Evolutionary conservation across 192 early-diverging fungal genomes (phyloP).

Genomic region (Coemansia sp.): DNA sequence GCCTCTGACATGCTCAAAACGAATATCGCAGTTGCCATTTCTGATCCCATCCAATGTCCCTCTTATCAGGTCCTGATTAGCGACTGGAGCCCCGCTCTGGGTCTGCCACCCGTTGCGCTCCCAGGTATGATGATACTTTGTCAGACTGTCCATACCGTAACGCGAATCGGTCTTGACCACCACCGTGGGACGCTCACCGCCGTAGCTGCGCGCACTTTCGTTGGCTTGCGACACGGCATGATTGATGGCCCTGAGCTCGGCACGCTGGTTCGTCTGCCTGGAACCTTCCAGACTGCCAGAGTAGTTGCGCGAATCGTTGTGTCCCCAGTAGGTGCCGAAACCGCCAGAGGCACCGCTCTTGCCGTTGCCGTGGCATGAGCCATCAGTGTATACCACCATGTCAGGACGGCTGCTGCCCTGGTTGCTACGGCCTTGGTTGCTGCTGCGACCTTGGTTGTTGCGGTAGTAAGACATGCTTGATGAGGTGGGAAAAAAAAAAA

Average conservation of each 20-base stretch:
- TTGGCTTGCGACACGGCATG: constrained; percentile 9
- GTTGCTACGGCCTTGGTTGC: background rate
- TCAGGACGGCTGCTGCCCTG: background rate
- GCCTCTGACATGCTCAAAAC: constrained; percentile 3
- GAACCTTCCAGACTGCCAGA: constrained; percentile 31
- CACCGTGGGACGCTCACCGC: background rate
- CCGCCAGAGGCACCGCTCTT: constrained; percentile 47
- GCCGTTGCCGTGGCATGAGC: constrained; percentile 58
- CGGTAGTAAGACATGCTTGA: too few species aligned
- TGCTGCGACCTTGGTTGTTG: too few species aligned
- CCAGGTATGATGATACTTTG: constrained; percentile 22
- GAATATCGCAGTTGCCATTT: background rate
- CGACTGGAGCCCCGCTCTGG: background rate
- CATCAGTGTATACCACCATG: constrained; percentile 56
- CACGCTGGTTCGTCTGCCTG: constrained; percentile 33
- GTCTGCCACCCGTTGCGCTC: constrained; percentile 18
- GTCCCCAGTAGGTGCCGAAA: constrained; percentile 58
- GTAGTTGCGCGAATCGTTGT: constrained; percentile 55
- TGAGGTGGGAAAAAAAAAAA: too few species aligned
- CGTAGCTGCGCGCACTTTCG: background rate
- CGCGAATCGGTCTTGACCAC: constrained; percentile 22
- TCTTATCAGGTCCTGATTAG: constrained; percentile 19
- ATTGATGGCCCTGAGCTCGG: constrained; percentile 31
- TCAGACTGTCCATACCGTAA: constrained; percentile 27
- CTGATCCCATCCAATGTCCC: background rate